Percentiles rank a stretch among this genome's conserved stretches.
Conservation (phyloP, 2,329 filamentous ascomycete species). For the Diaporthe citri region DNA sequence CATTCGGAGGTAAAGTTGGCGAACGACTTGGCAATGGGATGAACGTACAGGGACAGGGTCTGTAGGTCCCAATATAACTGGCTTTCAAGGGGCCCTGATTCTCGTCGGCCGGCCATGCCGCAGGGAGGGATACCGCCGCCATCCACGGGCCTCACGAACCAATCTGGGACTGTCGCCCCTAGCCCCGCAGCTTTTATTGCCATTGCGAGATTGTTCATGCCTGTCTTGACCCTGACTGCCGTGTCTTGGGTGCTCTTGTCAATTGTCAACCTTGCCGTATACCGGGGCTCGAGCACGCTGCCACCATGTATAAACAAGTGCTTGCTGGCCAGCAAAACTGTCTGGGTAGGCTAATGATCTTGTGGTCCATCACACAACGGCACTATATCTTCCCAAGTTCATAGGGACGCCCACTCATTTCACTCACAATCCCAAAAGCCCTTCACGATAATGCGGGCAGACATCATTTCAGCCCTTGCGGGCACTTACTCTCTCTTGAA, state of each 20-base stretch:
- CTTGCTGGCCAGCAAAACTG: not conserved
- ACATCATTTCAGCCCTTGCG: constrained; percentile 26
- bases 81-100: not conserved
- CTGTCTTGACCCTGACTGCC: not conserved
- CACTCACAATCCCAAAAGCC: not conserved
- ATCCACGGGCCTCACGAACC: not conserved
- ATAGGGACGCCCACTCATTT: not conserved
- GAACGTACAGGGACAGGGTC: constrained; percentile 11
- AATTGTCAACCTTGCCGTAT: not conserved
- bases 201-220: constrained; percentile 24
- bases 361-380: too few relatives aligned
- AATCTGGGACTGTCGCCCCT: constrained; percentile 13
- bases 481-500: constrained; percentile 30
- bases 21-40: constrained; percentile 6
- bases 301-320: not conserved
- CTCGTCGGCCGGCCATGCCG: constrained; percentile 2
- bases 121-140: constrained; percentile 11
- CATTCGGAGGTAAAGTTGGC: constrained; percentile 1
- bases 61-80: not conserved
- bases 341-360: not conserved
- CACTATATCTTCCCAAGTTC: not conserved
- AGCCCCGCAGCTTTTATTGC: constrained; percentile 9
- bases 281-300: not conserved
- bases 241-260: not conserved
- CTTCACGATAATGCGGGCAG: not conserved